Conservation (phyloP, 345 rosid genomes). For the Firmiana major region DNA sequence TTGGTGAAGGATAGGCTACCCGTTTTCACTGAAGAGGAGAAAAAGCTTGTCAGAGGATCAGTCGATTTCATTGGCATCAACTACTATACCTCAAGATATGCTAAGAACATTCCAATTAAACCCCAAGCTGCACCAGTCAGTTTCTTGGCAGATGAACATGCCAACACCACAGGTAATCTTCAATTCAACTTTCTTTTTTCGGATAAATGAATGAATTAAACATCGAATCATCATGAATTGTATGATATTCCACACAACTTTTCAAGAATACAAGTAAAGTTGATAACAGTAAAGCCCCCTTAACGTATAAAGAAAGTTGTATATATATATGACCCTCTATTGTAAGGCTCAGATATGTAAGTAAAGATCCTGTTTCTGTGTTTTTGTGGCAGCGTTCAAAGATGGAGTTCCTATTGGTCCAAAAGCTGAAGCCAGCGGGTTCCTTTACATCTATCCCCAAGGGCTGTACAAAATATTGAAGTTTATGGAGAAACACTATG, state of each 20-base stretch:
- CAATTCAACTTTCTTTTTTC: neutral
- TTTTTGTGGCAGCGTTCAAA: slow-evolving; percentile 17
- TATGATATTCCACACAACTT: neutral
- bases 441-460: slow-evolving; percentile 25
- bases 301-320: neutral
- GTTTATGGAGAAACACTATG: slow-evolving; percentile 17
- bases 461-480: slow-evolving; percentile 35
- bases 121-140: slow-evolving; percentile 10
- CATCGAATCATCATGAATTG: too few species aligned
- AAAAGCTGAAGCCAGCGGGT: slow-evolving; percentile 27
- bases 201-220: neutral
- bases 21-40: slow-evolving; percentile 30
- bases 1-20: slow-evolving; percentile 43
- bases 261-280: neutral
- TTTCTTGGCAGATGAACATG: slow-evolving; percentile 12
- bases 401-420: slow-evolving; percentile 34
- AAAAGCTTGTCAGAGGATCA: slow-evolving; percentile 30
- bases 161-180: slow-evolving; percentile 11
- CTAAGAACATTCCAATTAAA: slow-evolving; percentile 19
- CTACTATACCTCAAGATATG: slow-evolving; percentile 36
- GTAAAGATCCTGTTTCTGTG: neutral
- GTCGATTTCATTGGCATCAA: slow-evolving; percentile 46
- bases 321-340: too few species aligned
- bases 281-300: too few species aligned
- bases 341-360: too few species aligned